Evolutionary conservation across 352 stramenopile species (phyloP).

Genomic region (Pythium coloratum): DNA sequence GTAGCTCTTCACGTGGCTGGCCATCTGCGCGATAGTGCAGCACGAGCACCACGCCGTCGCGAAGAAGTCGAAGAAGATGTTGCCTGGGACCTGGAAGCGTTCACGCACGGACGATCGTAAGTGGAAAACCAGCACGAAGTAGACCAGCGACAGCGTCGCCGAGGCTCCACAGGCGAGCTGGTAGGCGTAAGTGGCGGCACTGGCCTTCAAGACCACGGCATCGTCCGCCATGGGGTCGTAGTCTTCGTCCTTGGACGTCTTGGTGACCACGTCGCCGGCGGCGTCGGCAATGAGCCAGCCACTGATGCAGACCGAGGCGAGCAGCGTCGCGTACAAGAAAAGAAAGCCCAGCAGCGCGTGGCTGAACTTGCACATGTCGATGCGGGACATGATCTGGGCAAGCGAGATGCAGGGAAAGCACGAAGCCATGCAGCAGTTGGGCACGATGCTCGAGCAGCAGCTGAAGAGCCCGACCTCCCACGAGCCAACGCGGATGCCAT

Average conservation of each 20-base stretch:
- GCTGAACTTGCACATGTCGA: neutral
- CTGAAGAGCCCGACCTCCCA: slow-evolving; percentile 32
- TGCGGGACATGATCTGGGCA: neutral
- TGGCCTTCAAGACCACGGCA: neutral
- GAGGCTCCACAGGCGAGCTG: neutral
- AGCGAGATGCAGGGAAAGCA: slow-evolving; percentile 34
- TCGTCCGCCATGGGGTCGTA: neutral
- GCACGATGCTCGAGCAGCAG: slow-evolving; percentile 35
- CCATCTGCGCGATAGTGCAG: slow-evolving; percentile 43
- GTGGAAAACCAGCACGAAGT: slow-evolving; percentile 5
- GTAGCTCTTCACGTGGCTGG: slow-evolving; percentile 52
- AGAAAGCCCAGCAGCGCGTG: neutral
- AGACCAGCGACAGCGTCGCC: slow-evolving; percentile 5
- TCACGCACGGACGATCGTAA: slow-evolving; percentile 16
- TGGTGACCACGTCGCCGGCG: neutral
- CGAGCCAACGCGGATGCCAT: slow-evolving; percentile 22
- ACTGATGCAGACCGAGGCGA: neutral
- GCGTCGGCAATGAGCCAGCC: neutral
- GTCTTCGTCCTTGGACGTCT: neutral
- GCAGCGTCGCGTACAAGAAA: neutral
- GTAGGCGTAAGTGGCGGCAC: neutral
- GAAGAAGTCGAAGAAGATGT: neutral
- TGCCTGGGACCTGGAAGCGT: slow-evolving; percentile 20
- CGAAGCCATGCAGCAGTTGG: slow-evolving; percentile 39
- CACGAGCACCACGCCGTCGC: slow-evolving; percentile 30